Percentiles rank a stretch among this genome's conserved stretches.
Conservation (phyloP, 2,329 filamentous ascomycete species). For the Penicillium digitatum region DNA sequence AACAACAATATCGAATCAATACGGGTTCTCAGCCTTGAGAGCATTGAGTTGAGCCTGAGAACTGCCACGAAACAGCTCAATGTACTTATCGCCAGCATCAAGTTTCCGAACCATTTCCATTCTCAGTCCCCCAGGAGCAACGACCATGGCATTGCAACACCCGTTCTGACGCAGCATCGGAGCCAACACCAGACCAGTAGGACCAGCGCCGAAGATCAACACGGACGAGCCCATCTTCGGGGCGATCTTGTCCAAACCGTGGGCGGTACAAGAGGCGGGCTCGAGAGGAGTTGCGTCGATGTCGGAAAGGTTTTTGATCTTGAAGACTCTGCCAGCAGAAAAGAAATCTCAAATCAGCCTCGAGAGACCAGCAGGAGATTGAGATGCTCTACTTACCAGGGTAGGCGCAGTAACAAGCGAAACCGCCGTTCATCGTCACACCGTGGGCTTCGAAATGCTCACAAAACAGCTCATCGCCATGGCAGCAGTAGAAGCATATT, state of each 20-base stretch:
- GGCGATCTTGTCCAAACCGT: slow-evolving; percentile 65
- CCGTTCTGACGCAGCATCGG: slow-evolving; percentile 63
- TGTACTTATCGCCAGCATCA: slow-evolving; percentile 47
- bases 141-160: slow-evolving; percentile 65
- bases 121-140: slow-evolving; percentile 65
- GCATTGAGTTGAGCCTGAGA: slow-evolving; percentile 58
- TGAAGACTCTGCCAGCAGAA: slow-evolving; percentile 57
- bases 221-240: slow-evolving; percentile 63
- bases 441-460: slow-evolving; percentile 64
- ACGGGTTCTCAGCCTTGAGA: slow-evolving; percentile 62
- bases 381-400: slow-evolving; percentile 30
- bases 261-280: slow-evolving; percentile 67
- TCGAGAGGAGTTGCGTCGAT: slow-evolving; percentile 68
- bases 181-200: slow-evolving; percentile 62
- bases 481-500: slow-evolving; percentile 68
- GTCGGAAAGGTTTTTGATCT: slow-evolving; percentile 62
- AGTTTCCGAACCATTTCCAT: slow-evolving; percentile 60
- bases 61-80: slow-evolving; percentile 48
- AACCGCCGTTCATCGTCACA: slow-evolving; percentile 60
- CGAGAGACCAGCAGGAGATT: neutral
- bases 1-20: slow-evolving; percentile 70
- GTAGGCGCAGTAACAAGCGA: slow-evolving; percentile 64
- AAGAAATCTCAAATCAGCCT: neutral
- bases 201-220: slow-evolving; percentile 65
- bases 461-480: slow-evolving; percentile 63